Evolutionary conservation across 2,329 filamentous ascomycete species (phyloP).

Genomic region (Alternaria conjuncta): DNA sequence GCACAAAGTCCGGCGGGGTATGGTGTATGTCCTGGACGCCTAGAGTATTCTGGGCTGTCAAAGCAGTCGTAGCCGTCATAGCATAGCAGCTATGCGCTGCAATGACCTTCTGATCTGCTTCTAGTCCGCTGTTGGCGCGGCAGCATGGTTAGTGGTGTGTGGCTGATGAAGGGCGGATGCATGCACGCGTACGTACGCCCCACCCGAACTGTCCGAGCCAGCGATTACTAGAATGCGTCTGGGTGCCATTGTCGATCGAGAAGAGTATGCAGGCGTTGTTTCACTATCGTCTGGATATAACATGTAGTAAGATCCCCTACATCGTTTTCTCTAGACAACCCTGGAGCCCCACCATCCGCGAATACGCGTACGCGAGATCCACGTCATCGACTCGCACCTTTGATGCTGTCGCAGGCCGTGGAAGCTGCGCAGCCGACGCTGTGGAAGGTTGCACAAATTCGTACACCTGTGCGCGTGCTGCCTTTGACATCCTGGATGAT

Average conservation of each 20-base stretch:
- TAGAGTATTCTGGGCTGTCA: conserved; percentile 94
- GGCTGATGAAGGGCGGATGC: conserved; percentile 18
- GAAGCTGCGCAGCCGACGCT: not conserved
- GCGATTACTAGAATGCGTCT: conserved; percentile 78
- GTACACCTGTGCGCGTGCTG: not conserved
- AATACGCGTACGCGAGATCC: conserved; percentile 33
- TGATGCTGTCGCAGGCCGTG: not conserved
- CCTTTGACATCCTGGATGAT: not conserved
- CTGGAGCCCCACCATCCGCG: conserved; percentile 30
- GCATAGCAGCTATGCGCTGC: conserved; percentile 92
- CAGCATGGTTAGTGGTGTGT: conserved; percentile 23
- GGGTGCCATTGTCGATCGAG: conserved; percentile 27
- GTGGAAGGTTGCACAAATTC: not conserved
- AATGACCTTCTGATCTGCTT: conserved; percentile 95
- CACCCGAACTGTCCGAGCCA: conserved; percentile 88
- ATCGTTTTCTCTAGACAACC: conserved; percentile 9
- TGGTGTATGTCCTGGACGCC: conserved; percentile 83
- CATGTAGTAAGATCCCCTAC: not conserved
- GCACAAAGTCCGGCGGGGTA: conserved; percentile 78
- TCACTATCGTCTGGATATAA: conserved; percentile 1
- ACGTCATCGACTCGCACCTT: conserved; percentile 26
- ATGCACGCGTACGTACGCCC: conserved; percentile 72
- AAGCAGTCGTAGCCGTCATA: conserved; percentile 91
- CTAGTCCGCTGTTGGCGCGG: conserved; percentile 71
- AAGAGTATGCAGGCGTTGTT: not conserved